These are phyloP conservation scores for Striga hermonthica DNA, from an alignment of 305 asterid species.

Conservation along the genomic window DNA sequence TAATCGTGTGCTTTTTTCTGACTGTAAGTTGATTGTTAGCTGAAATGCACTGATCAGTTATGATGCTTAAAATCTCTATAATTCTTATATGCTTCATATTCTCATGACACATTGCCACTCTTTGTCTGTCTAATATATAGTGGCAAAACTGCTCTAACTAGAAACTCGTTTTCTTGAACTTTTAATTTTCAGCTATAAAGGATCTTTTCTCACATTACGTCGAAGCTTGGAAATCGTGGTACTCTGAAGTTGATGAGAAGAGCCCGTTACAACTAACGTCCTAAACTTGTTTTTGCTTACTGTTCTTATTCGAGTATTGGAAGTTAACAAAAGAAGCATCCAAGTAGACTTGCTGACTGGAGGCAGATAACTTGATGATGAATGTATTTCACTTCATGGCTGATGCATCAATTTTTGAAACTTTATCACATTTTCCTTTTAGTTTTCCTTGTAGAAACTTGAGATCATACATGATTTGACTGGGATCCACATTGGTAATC, in stretches of 20 bases:
- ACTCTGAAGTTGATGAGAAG: slow-evolving; percentile 79
- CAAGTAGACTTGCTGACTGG: slow-evolving; percentile 25
- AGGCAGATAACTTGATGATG: slow-evolving; percentile 27
- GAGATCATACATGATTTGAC: slow-evolving; percentile 24
- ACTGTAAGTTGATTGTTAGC: not conserved
- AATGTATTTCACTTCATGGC: slow-evolving; percentile 43
- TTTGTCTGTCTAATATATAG: not conserved
- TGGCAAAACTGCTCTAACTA: slow-evolving; percentile 8
- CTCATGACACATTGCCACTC: not conserved
- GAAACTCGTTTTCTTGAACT: slow-evolving; percentile 9
- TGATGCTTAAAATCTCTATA: not conserved
- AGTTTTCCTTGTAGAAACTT: not conserved
- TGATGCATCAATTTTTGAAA: slow-evolving; percentile 32
- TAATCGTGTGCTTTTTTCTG: too few relatives aligned
- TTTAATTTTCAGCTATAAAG: slow-evolving; percentile 73
- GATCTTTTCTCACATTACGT: slow-evolving; percentile 86
- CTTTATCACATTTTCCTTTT: not conserved
- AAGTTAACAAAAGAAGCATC: slow-evolving; percentile 27
- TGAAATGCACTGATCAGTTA: slow-evolving; percentile 6
- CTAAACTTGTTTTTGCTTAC: slow-evolving; percentile 23
- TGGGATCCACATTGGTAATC: slow-evolving; percentile 30
- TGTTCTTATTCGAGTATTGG: not conserved
- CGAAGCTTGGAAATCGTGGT: slow-evolving; percentile 95
- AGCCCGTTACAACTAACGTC: slow-evolving; percentile 50
- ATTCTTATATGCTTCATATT: slow-evolving; percentile 6